Evolutionary conservation across 2,329 filamentous ascomycete species (phyloP).

Genomic region (Cadophora sp.): DNA sequence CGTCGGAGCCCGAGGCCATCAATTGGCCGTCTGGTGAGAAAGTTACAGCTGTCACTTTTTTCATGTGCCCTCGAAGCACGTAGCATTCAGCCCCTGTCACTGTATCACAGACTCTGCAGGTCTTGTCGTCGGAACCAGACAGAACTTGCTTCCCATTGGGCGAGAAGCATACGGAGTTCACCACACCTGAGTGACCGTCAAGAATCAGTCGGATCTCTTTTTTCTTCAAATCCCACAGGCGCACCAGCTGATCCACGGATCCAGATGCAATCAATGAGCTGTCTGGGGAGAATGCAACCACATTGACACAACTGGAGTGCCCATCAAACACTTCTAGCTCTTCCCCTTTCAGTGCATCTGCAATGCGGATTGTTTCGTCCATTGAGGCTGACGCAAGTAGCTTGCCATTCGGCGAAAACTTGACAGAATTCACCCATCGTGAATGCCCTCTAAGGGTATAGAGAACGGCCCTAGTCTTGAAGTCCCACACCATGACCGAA

Average conservation of each 20-base stretch:
- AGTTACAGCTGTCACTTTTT: too few species aligned
- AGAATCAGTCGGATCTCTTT: background rate
- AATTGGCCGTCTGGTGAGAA: too few species aligned
- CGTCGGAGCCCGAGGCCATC: too few species aligned
- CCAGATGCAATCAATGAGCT: background rate
- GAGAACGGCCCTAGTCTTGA: background rate
- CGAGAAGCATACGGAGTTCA: background rate
- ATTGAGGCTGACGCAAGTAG: background rate
- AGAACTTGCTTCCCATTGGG: background rate
- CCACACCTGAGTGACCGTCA: background rate
- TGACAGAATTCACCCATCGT: background rate
- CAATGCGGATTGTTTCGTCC: background rate
- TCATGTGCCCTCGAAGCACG: too few species aligned
- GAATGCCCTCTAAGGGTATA: background rate
- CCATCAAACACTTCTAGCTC: background rate
- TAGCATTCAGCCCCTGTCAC: background rate
- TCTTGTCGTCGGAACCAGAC: background rate
- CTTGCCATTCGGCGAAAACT: background rate
- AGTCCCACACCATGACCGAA: constrained; percentile 17
- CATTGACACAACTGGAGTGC: background rate
- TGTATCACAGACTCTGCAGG: background rate
- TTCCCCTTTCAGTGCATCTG: background rate
- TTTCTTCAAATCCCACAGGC: background rate
- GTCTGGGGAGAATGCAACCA: background rate
- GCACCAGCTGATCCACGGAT: background rate